Evolutionary conservation across 1,284 basidiomycete species (phyloP).

Genomic region (Trichosporon ovoides): DNA sequence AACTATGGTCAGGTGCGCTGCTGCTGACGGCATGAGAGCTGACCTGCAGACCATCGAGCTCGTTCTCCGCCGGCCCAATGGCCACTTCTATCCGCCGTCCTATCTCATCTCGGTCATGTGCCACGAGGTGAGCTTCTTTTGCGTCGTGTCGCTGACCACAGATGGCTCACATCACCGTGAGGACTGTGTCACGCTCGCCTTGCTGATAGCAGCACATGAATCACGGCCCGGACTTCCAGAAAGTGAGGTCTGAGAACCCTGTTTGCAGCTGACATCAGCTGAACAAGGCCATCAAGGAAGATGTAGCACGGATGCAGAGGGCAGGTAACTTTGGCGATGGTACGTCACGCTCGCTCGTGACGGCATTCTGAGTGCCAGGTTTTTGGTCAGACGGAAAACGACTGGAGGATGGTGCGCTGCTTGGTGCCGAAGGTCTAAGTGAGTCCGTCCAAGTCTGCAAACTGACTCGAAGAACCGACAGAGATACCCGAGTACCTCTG

Average conservation of each 20-base stretch:
- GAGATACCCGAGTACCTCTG: conserved; percentile 47
- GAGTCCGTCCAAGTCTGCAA: not conserved
- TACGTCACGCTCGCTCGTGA: conserved; percentile 10
- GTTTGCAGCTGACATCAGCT: conserved; percentile 25
- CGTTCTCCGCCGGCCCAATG: conserved; percentile 43
- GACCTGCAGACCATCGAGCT: conserved; percentile 39
- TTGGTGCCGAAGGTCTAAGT: conserved; percentile 41
- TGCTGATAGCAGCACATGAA: conserved; percentile 44
- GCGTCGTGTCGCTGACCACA: conserved; percentile 12
- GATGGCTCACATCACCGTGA: conserved; percentile 47
- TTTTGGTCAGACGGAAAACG: conserved; percentile 46
- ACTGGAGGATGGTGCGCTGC: conserved; percentile 33
- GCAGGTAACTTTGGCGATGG: conserved; percentile 47
- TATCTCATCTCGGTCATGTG: conserved; percentile 47
- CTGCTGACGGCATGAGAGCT: not conserved
- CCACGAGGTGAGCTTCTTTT: conserved; percentile 38
- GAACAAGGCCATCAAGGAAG: conserved; percentile 42
- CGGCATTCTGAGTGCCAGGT: conserved; percentile 21
- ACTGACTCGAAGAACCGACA: conserved; percentile 22
- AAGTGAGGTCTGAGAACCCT: conserved; percentile 25
- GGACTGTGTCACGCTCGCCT: not conserved
- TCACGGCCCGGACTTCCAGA: conserved; percentile 46
- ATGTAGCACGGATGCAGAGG: conserved; percentile 37
- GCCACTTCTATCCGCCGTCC: conserved; percentile 42
- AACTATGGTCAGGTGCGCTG: conserved; percentile 47